Percentiles rank a stretch among this genome's conserved stretches.
phyloP scores from a whole-genome alignment of 2,329 filamentous ascomycete species.

The Alternaria alternata region DNA sequence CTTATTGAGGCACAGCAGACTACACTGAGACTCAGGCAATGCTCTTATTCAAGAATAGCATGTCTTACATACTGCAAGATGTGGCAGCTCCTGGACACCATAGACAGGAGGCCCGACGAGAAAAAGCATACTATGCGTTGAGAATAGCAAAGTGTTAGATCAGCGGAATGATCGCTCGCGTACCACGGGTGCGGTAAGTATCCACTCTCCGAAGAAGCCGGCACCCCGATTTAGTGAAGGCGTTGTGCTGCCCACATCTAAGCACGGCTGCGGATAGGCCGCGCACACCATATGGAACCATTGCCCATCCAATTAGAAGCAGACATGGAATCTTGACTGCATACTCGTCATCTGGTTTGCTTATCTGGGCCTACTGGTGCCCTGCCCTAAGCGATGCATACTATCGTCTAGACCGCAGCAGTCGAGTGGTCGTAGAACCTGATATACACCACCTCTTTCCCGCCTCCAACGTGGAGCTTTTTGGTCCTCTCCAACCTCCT shows the following conservation, averaged over 20 bases:
- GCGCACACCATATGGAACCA: conserved; percentile 14
- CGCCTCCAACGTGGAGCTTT: conserved; percentile 8
- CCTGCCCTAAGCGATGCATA: conserved; percentile 27
- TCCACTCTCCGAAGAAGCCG: conserved; percentile 13
- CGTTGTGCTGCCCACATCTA: conserved; percentile 16
- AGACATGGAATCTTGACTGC: conserved; percentile 21
- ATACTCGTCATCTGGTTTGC: conserved; percentile 34
- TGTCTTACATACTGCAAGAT: not conserved
- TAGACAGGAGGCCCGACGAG: conserved; percentile 4
- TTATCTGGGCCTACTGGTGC: conserved; percentile 24
- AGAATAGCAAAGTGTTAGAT: conserved; percentile 5
- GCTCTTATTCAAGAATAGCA: not conserved
- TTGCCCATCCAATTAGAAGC: conserved; percentile 25
- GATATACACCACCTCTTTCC: conserved; percentile 31
- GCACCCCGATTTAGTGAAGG: conserved; percentile 24
- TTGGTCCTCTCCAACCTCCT: conserved; percentile 17
- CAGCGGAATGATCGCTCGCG: conserved; percentile 7
- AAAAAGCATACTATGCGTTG: conserved; percentile 7
- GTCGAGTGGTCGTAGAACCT: conserved; percentile 18
- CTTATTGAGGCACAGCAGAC: conserved; percentile 9
- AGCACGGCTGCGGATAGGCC: conserved; percentile 13
- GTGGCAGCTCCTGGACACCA: not conserved
- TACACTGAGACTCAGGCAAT: conserved; percentile 3
- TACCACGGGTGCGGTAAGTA: conserved; percentile 6
- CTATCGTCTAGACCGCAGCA: conserved; percentile 25